phyloP scores from a whole-genome alignment of 495 filamentous ascomycete genomes.

The Penicillium egyptiacum region DNA sequence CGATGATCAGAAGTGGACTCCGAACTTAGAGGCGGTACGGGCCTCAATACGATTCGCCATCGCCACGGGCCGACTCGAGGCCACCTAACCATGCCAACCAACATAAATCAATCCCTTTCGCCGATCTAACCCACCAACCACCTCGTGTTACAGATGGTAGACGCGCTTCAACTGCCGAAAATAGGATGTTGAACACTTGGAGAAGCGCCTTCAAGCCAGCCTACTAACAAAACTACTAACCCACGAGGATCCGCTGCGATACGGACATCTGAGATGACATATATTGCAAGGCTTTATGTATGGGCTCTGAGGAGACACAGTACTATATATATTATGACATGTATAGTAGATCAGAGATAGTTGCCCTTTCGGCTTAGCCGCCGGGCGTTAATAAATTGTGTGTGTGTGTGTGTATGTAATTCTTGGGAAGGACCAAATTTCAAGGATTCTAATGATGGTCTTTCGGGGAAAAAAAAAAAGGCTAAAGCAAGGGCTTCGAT shows the following conservation, averaged over 20 bases:
- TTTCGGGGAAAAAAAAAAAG: too few relatives aligned
- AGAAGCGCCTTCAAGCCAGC: constrained; percentile 6
- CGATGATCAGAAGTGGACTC: constrained; percentile 33
- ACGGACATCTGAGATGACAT: not conserved
- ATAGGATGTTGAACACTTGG: constrained; percentile 7
- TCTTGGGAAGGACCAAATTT: too few relatives aligned
- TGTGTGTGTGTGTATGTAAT: too few relatives aligned
- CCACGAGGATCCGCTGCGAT: not conserved
- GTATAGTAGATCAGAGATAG: too few relatives aligned
- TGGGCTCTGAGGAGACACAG: not conserved
- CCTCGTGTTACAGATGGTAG: too few relatives aligned
- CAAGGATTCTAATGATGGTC: too few relatives aligned
- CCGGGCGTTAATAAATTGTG: too few relatives aligned
- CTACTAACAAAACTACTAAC: constrained; percentile 6
- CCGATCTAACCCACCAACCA: constrained; percentile 9
- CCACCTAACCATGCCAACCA: constrained; percentile 13
- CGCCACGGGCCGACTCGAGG: constrained; percentile 33
- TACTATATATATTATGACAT: too few relatives aligned
- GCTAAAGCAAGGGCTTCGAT: too few relatives aligned
- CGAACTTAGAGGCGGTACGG: constrained; percentile 26
- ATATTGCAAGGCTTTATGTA: not conserved
- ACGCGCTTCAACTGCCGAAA: constrained; percentile 4
- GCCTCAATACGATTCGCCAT: constrained; percentile 36
- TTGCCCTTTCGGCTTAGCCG: too few relatives aligned
- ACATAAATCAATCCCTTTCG: not conserved